Evolutionary conservation across 768 basidiomycete species (phyloP), one percentile per base, ranked within the genome.

Genomic region (Pholiota microspora): DNA sequence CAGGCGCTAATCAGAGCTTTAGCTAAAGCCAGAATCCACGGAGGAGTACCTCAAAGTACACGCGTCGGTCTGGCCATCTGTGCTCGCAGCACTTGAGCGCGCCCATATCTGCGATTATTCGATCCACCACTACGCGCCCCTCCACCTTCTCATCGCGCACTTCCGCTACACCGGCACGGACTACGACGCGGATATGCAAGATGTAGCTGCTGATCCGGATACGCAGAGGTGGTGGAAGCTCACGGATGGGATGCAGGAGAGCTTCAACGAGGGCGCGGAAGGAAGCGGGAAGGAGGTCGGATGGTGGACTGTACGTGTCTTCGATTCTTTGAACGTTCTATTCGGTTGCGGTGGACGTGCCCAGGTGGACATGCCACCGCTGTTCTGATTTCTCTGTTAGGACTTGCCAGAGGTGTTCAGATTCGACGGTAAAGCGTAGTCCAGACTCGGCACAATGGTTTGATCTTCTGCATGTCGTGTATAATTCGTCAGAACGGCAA

Each of bases 151-250:
- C n/a, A 79, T 91, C 57, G 88, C 88, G n/a, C 83, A 77, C 42
- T 87, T 92, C 77, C 87, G 87, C 62, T 91, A 91, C 62, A 81
- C 74, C 0, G 90, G 89, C 0, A 55, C 70, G 2, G 80, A 92
- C 59, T 89, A 80, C 34, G 81, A 78, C 36, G 71, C 58, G 12
- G 89, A 91, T 61, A 90, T 91, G 88, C 74, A 71, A 31, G 73
- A 64, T 18, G 76, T 89, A 25, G 84, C 77, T 2, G 79, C 81
- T 15, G 86, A 89, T 64, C 74, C 80, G 13, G 83, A 85, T 63
- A 92, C 88, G n/a, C 78, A 77, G 65, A 66, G 78, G 55, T 92
- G 89, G 89, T 91, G 90, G 89, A 71, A 75, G 60, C 66, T 89
- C 40, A 91, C 88, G 0, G 89, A 90, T 65, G 73, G 63, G 3